Conservation (phyloP, 257 asterid species). For the Solanum paucissectum region DNA sequence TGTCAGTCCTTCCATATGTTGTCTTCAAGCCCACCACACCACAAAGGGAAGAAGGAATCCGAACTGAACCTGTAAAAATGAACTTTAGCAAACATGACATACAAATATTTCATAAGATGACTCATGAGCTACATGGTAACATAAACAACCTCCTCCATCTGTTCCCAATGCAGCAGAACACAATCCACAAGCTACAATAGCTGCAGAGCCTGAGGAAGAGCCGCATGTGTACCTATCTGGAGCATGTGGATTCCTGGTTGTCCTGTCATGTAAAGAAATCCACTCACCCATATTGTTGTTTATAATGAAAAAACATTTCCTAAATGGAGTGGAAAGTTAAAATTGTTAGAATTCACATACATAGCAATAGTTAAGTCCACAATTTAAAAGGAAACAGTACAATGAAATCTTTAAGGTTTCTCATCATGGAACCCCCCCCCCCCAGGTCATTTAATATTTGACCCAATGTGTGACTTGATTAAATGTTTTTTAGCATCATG, state of each 20-base stretch:
- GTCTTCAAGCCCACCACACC: slow-evolving; percentile 93
- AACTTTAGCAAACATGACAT: slow-evolving; percentile 5
- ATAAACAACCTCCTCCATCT: slow-evolving; percentile 94
- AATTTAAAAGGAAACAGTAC: no score
- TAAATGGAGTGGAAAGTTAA: neutral
- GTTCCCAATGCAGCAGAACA: slow-evolving; percentile 96
- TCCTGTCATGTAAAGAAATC: slow-evolving; percentile 34
- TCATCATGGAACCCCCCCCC: no score
- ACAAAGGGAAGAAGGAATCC: slow-evolving; percentile 93
- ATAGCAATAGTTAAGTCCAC: neutral
- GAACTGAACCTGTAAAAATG: slow-evolving; percentile 65
- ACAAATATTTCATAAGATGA: neutral
- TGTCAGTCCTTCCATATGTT: slow-evolving; percentile 81
- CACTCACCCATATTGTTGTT: neutral
- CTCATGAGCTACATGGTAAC: slow-evolving; percentile 10
- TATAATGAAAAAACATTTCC: neutral
- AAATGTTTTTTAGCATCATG: no score
- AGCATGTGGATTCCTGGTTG: slow-evolving; percentile 89
- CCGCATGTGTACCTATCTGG: slow-evolving; percentile 96
- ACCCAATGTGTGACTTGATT: no score
- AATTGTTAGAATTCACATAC: neutral
- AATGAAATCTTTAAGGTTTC: no score
- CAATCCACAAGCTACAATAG: slow-evolving; percentile 90
- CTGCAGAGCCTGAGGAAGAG: slow-evolving; percentile 97
- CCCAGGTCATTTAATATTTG: no score